Evolutionary conservation across 805 yeast genomes (phyloP), one percentile per base, ranked within the genome.

Genomic region (Candida coquimbonensis): DNA sequence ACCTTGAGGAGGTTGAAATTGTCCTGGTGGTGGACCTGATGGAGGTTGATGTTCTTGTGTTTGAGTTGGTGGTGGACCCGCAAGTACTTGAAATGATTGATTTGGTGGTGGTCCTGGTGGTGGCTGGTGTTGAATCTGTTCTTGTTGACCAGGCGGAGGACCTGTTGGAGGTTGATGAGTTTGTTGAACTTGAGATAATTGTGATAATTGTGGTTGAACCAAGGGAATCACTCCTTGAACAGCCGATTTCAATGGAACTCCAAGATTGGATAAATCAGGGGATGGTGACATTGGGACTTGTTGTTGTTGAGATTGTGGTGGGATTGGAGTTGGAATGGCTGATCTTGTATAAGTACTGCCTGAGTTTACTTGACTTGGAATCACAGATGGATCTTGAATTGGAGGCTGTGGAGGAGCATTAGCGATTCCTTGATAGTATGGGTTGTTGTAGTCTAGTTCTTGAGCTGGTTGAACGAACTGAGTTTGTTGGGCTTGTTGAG

Each of bases 381-480:
- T 9, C 13, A 11, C 14, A 6, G 13, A 29, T 2, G 13, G 14
- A 11, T 29, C 31, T 29, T 29, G 46, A 25, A 19, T 5, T 17
- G 17, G 45, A 45, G 9, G 32, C 21, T 11, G 25, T 35, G n/a
- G 21, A n/a, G 35, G 35, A n/a, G 24, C 26, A 16, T 44, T 9
- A 5, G 9, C 7, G 5, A 26, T 38, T 24, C 47, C 51, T 38
- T 44, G 52, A 33, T 55, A 49, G 42, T 55, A 54, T 9, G 57
- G 56, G 37, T 52, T 48, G 12, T 21, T 29, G 37, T 48, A 46
- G n/a, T 48, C 49, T 27, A 55, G 25, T 17, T 42, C 50, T 37
- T 17, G 38, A 13, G 38, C 27, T 34, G 16, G 39, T 33, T 13
- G 36, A 27, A 11, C 8, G 4, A 11, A 4, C 11, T 33, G 35